These are phyloP conservation scores for Candida nitratophila DNA, from an alignment of 805 yeast species.

Conservation along the genomic window DNA sequence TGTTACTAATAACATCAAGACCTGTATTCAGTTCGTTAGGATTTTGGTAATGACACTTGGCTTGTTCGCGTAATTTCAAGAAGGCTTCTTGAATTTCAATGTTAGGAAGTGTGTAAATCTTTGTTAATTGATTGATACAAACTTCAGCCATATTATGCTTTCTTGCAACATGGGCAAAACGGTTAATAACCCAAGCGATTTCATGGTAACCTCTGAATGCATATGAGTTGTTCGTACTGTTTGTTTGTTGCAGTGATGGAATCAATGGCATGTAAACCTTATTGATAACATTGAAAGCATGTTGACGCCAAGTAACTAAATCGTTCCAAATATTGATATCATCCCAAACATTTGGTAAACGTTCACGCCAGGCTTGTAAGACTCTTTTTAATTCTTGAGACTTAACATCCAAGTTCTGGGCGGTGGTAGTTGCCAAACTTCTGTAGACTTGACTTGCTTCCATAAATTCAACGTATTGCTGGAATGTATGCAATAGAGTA, in stretches of 20 bases:
- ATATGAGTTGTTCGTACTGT: conserved; percentile 75
- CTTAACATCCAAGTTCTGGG: conserved; percentile 85
- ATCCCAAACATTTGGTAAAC: conserved; percentile 95
- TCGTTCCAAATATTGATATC: conserved; percentile 98
- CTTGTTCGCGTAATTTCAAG: conserved; percentile 91
- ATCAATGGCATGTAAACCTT: conserved; percentile 89
- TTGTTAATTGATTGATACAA: conserved; percentile 84
- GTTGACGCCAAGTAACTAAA: conserved; percentile 96
- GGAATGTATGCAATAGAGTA: conserved; percentile 87
- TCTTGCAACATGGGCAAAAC: conserved; percentile 98
- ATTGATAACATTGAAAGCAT: conserved; percentile 93
- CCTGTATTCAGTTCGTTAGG: conserved; percentile 90
- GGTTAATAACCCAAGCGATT: conserved; percentile 96
- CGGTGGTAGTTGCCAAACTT: conserved; percentile 80
- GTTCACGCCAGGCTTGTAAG: conserved; percentile 95
- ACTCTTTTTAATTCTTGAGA: conserved; percentile 93
- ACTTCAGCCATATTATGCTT: conserved; percentile 97
- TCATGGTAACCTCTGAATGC: conserved; percentile 98
- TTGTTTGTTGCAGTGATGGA: conserved; percentile 72
- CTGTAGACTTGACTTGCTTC: conserved; percentile 95
- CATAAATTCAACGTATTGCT: conserved; percentile 94
- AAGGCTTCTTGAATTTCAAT: conserved; percentile 98
- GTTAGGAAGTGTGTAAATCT: conserved; percentile 92
- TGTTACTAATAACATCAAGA: conserved; percentile 91
- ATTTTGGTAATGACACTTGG: conserved; percentile 93